A percentile compares a stretch with the other conserved stretches of the same genome.
phyloP scores from a whole-genome alignment of 257 asterid species.

The Primulina eburnea region DNA sequence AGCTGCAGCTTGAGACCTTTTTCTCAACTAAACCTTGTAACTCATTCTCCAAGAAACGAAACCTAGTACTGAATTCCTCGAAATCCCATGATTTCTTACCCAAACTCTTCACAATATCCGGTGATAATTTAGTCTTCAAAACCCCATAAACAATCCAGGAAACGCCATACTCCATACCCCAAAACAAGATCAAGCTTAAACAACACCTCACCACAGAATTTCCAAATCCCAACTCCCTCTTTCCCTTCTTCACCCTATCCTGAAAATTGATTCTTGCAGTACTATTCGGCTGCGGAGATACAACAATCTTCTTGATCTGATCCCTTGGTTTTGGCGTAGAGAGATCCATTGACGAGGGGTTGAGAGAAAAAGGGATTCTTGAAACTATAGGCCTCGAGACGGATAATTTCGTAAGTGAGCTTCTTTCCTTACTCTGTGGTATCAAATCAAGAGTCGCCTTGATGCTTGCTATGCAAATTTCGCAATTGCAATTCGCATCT shows the following conservation, averaged over 20 bases:
- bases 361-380: conserved; percentile 53
- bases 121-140: conserved; percentile 37
- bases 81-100: conserved; percentile 44
- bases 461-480: conserved; percentile 76
- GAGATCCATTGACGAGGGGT: conserved; percentile 29
- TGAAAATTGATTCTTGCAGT: conserved; percentile 23
- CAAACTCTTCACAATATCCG: conserved; percentile 40
- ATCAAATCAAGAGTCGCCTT: conserved; percentile 84
- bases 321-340: conserved; percentile 43
- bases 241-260: conserved; percentile 35
- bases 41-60: conserved; percentile 54
- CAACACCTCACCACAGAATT: conserved; percentile 32
- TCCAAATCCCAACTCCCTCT: conserved; percentile 35
- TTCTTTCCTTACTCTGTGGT: conserved; percentile 42
- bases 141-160: conserved; percentile 42
- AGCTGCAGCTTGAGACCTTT: conserved; percentile 41
- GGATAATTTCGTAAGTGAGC: conserved; percentile 47
- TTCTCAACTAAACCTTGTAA: conserved; percentile 30
- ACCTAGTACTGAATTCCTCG: conserved; percentile 39
- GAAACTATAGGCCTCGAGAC: conserved; percentile 37
- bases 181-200: conserved; percentile 38
- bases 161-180: conserved; percentile 47
- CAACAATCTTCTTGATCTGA: conserved; percentile 9
- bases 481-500: conserved; percentile 77
- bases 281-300: conserved; percentile 36